Evolutionary conservation across 257 asterid genomes (phyloP).

Genomic region (Marsdenia floribunda): DNA sequence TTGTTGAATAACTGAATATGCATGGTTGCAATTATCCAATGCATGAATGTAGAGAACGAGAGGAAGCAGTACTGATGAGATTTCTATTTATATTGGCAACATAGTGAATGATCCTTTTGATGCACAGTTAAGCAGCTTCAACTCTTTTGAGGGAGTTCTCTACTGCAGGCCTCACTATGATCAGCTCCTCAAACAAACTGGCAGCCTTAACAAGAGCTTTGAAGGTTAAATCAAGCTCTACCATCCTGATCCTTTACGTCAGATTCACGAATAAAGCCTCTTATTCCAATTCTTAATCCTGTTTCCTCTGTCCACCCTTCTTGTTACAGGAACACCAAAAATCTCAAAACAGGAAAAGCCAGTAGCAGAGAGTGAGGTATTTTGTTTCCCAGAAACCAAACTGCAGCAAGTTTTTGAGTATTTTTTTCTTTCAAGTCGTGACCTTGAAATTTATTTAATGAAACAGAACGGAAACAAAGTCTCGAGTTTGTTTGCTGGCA

Average conservation of each 20-base stretch:
- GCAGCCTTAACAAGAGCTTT: conserved; percentile 73
- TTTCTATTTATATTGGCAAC: background rate
- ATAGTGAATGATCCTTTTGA: background rate
- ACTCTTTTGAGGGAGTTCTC: conserved; percentile 74
- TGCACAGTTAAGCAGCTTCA: conserved; percentile 63
- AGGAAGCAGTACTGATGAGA: background rate
- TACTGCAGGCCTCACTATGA: conserved; percentile 70
- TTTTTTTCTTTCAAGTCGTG: background rate
- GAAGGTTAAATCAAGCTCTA: conserved; percentile 36
- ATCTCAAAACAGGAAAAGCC: conserved; percentile 46
- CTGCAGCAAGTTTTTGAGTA: background rate
- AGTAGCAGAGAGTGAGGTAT: conserved; percentile 48
- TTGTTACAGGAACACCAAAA: conserved; percentile 50
- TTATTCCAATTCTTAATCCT: background rate
- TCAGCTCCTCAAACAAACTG: conserved; percentile 76
- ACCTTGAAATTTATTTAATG: background rate
- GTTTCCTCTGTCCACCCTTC: background rate
- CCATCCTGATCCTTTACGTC: background rate
- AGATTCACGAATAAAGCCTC: background rate
- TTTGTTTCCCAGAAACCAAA: background rate
- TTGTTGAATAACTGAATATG: no score
- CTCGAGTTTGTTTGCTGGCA: conserved; percentile 56
- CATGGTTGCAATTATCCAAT: no score
- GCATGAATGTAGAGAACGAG: background rate
- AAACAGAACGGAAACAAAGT: conserved; percentile 55